phyloP scores from a whole-genome alignment of 1,139 yeast species.

The Scheffersomyces lignicola region DNA sequence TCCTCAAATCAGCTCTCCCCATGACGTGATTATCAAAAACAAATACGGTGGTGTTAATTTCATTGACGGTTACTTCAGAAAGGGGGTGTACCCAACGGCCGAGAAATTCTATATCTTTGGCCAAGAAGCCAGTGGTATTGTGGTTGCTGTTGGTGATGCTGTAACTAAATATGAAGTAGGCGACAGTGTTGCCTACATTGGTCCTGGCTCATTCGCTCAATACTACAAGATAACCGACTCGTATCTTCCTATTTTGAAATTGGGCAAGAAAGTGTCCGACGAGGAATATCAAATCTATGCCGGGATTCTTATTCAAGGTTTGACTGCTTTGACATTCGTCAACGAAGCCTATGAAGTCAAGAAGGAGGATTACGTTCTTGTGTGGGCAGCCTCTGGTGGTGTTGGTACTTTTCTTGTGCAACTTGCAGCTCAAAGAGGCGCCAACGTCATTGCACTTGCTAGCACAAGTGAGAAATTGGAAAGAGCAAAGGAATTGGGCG shows the following conservation, averaged over 20 bases:
- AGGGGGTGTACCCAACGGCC: constrained; percentile 60
- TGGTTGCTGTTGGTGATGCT: constrained; percentile 64
- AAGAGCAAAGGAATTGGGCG: constrained; percentile 68
- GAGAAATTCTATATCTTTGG: constrained; percentile 66
- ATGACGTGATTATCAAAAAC: constrained; percentile 69
- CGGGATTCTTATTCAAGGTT: constrained; percentile 65
- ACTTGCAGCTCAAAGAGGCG: constrained; percentile 61
- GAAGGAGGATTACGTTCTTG: constrained; percentile 66
- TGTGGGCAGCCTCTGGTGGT: constrained; percentile 96
- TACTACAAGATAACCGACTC: constrained; percentile 52
- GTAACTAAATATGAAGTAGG: constrained; percentile 64
- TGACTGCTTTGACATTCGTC: constrained; percentile 74
- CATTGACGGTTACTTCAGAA: constrained; percentile 80
- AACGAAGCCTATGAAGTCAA: constrained; percentile 66
- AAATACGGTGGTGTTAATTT: constrained; percentile 76
- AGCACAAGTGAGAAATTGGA: constrained; percentile 67
- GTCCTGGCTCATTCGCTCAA: constrained; percentile 63
- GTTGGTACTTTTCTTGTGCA: constrained; percentile 75
- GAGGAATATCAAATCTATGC: constrained; percentile 56
- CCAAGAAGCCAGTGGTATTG: constrained; percentile 77
- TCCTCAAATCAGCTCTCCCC: constrained; percentile 51
- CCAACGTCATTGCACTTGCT: constrained; percentile 80
- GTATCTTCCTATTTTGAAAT: constrained; percentile 39
- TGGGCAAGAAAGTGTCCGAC: constrained; percentile 49
- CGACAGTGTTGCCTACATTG: constrained; percentile 67